These are phyloP conservation scores for Plasmodium adleri DNA, from an alignment of 169 alveolate genomes.

Conservation along the genomic window DNA sequence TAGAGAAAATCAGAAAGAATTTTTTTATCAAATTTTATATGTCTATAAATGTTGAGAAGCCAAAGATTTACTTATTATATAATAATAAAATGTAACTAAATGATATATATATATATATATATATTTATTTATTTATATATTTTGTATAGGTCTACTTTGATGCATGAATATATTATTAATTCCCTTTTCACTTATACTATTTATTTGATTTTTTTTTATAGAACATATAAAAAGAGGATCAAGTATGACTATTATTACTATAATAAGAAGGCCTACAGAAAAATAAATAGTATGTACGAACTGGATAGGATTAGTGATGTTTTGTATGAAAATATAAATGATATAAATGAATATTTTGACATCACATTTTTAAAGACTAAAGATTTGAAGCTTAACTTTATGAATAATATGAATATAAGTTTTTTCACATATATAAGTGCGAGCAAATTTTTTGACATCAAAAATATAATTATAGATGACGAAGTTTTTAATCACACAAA, in stretches of 20 bases:
- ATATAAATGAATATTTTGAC: conserved; percentile 65
- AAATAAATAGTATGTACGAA: conserved; percentile 56
- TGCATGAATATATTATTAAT: background rate
- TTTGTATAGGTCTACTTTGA: background rate
- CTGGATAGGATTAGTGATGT: conserved; percentile 39
- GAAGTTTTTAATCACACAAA: conserved; percentile 69
- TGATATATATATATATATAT: background rate
- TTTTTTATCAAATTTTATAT: conserved; percentile 44
- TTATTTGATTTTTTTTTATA: conserved; percentile 9
- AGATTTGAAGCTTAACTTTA: conserved; percentile 32
- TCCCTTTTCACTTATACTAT: background rate
- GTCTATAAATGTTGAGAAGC: conserved; percentile 36
- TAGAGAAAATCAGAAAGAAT: conserved; percentile 24
- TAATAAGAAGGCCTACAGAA: conserved; percentile 69
- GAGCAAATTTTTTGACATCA: conserved; percentile 44
- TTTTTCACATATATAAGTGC: conserved; percentile 53
- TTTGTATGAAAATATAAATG: conserved; percentile 59
- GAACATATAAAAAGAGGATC: conserved; percentile 23
- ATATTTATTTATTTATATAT: background rate
- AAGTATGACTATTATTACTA: conserved; percentile 48
- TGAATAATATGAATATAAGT: conserved; percentile 29
- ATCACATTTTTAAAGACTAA: conserved; percentile 33
- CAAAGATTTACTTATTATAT: conserved; percentile 26
- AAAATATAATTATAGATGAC: conserved; percentile 37
- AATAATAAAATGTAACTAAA: conserved; percentile 47